These are phyloP conservation scores for Wickerhamia fluorescens DNA, from an alignment of 805 yeast species.

Conservation along the genomic window DNA sequence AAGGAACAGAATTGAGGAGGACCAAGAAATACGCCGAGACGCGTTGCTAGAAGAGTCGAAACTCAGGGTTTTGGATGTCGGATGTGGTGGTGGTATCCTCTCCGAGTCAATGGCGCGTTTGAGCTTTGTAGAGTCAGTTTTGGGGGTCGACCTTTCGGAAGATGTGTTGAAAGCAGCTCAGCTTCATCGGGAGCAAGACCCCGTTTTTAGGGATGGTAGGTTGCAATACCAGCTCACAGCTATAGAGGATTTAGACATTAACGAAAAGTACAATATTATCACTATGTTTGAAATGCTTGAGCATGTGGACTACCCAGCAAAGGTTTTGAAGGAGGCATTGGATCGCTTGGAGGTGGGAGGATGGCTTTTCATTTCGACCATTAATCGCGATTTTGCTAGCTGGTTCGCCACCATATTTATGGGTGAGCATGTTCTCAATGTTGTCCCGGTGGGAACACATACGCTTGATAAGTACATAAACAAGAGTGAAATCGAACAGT, in stretches of 20 bases:
- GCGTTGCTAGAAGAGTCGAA: conserved; percentile 27
- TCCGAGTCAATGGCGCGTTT: conserved; percentile 82
- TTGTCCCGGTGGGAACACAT: conserved; percentile 94
- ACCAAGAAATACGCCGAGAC: conserved; percentile 43
- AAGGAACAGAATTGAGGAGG: conserved; percentile 37
- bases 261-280: conserved; percentile 60
- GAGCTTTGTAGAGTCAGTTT: conserved; percentile 52
- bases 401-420: conserved; percentile 90
- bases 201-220: conserved; percentile 36
- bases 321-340: conserved; percentile 63
- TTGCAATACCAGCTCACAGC: conserved; percentile 55
- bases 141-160: conserved; percentile 78
- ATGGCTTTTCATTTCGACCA: conserved; percentile 80
- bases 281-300: conserved; percentile 94
- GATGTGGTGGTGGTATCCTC: conserved; percentile 98
- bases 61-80: conserved; percentile 70
- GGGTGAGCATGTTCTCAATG: conserved; percentile 72
- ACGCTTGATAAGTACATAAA: conserved; percentile 80
- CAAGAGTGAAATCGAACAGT: conserved; percentile 59
- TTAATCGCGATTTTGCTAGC: conserved; percentile 78
- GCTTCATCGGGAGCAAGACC: conserved; percentile 61
- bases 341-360: conserved; percentile 72
- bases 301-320: conserved; percentile 83
- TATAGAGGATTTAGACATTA: conserved; percentile 47
- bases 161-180: conserved; percentile 80